These are phyloP conservation scores for Globisporangium abappressorium DNA, from an alignment of 352 stramenopile species.

Conservation along the genomic window DNA sequence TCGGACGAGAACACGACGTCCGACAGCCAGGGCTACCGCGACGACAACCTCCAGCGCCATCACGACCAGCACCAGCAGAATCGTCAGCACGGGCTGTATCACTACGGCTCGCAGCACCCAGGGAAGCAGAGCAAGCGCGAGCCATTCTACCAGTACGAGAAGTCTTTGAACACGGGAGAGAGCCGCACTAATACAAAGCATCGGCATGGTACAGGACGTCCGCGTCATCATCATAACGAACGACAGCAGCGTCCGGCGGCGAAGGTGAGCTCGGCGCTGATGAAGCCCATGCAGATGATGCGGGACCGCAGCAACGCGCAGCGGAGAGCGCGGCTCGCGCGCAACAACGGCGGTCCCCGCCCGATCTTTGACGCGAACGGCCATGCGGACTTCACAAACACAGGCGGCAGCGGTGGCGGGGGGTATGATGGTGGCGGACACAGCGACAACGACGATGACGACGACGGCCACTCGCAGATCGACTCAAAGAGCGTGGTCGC, in stretches of 20 bases:
- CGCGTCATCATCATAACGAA: neutral
- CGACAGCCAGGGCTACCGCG: conserved; percentile 22
- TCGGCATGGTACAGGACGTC: neutral
- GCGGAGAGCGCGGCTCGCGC: conserved; percentile 3
- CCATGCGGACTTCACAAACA: neutral
- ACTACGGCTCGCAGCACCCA: conserved; percentile 2
- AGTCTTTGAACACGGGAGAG: neutral
- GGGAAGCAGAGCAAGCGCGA: conserved; percentile 5
- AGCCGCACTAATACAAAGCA: neutral
- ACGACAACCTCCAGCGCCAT: conserved; percentile 18
- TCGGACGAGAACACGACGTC: conserved; percentile 27
- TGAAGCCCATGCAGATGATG: conserved; percentile 24
- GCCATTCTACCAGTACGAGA: neutral
- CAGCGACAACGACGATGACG: neutral
- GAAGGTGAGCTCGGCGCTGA: conserved; percentile 19
- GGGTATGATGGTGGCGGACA: neutral
- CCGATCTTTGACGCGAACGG: neutral
- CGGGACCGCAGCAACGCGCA: conserved; percentile 16
- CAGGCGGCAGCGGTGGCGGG: neutral
- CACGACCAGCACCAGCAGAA: conserved; percentile 4
- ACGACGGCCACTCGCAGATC: conserved; percentile 3
- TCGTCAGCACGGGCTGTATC: conserved; percentile 1
- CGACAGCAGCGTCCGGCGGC: conserved; percentile 4
- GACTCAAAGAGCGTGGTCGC: neutral
- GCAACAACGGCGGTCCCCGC: neutral